Conservation (phyloP, 1,139 yeast genomes). For the Yamadazyma membranifaciens region DNA sequence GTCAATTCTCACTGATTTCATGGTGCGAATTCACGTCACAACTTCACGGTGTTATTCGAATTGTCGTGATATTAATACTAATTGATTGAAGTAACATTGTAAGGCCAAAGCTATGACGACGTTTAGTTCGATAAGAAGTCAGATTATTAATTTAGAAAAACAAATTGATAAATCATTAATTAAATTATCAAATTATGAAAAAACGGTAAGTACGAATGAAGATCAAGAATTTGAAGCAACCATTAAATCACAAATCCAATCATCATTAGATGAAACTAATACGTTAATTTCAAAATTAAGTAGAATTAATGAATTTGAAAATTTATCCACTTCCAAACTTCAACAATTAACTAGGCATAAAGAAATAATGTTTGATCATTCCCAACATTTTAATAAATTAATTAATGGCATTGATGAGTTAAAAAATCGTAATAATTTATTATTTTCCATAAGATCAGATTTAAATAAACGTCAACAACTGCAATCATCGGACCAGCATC, state of each 20-base stretch:
- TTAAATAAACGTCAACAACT: slow-evolving; percentile 48
- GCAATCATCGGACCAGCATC: slow-evolving; percentile 13
- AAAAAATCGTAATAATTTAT: slow-evolving; percentile 69
- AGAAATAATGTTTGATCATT: slow-evolving; percentile 72
- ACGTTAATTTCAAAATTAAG: slow-evolving; percentile 31
- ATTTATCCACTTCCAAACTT: slow-evolving; percentile 67
- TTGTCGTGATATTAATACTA: neutral
- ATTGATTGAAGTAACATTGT: no score
- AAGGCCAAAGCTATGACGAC: no score
- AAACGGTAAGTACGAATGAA: slow-evolving; percentile 21
- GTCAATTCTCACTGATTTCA: no score
- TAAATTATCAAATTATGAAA: slow-evolving; percentile 34
- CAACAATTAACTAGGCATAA: slow-evolving; percentile 84
- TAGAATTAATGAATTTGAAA: slow-evolving; percentile 55
- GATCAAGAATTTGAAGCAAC: slow-evolving; percentile 67
- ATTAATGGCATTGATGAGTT: slow-evolving; percentile 64
- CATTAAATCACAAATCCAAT: slow-evolving; percentile 50
- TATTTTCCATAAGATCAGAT: slow-evolving; percentile 76
- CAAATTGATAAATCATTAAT: slow-evolving; percentile 40
- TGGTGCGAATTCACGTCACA: no score
- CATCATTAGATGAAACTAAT: slow-evolving; percentile 32
- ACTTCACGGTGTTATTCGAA: no score
- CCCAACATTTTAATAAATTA: slow-evolving; percentile 60
- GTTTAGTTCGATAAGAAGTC: slow-evolving; percentile 39
- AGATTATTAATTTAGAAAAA: slow-evolving; percentile 40